Base-by-base conservation (phyloP, 352 stramenopile genomes). In the Globisporangium paddicum region DNA sequence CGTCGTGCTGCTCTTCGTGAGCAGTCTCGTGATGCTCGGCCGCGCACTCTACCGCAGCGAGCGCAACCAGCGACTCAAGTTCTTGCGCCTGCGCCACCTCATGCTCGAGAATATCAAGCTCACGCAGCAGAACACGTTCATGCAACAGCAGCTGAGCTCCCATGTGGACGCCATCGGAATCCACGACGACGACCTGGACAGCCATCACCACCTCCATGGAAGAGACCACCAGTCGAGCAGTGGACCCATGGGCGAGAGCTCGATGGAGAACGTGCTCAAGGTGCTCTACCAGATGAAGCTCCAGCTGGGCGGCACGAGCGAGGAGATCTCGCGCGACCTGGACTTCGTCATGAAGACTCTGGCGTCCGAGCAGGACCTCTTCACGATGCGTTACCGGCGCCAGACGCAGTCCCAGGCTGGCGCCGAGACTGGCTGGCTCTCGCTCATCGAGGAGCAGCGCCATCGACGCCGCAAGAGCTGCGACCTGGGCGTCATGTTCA, bases 311-410 rank as follows among this genome's bases (percentile, higher is more conserved):
- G 38, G 34, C 46, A 58, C 58, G 26, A 71, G 61, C 25, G 72
- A 83, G 25, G 68, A 77, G n/a, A 61, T 72, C 14, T 68, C 64
- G 30, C 62, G 57, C 23, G 61, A 89, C 41, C 58, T 91, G 25
- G 79, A 91, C 38, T 86, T 83, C 52, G 78, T 89, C 23, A 73
- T 91, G 58, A 66, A 88, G 51, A 84, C 82, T 16, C 69, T 91
- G 14, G 75, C 74, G 3, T 81, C 73, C 7, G 78, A 89, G 50
- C 68, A 87, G 8, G 82, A 91, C 25, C 58, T 91, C 21, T 89
- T 91, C 38, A 67, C 45, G 37, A 62, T 40, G 37, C 30, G 73
- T 34, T 45, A 50, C 37, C 38, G 30, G 14, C 55, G 54, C 16
- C 55, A 69, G 16, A 56, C 64, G 13, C 57, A 67, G 16, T 58